Conservation (phyloP, 371 early-diverging fungal genomes). For the Batrachochytrium dendrobatidis region DNA sequence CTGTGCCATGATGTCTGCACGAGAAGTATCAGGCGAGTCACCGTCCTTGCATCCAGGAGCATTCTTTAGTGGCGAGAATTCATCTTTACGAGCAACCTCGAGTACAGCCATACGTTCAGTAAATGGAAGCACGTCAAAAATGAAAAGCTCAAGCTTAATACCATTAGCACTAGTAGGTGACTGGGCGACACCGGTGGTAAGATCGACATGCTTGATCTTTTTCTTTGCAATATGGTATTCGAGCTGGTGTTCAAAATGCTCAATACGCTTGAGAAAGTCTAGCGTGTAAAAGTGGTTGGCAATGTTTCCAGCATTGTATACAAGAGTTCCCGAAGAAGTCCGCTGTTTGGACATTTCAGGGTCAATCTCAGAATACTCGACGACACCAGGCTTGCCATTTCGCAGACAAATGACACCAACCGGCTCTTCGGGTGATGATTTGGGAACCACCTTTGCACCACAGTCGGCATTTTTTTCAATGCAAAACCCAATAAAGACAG, state of each 20-base stretch:
- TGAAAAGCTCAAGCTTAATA: constrained; percentile 95
- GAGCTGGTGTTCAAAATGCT: constrained; percentile 68
- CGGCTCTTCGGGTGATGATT: constrained; percentile 73
- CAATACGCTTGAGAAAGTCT: constrained; percentile 79
- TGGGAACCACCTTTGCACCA: constrained; percentile 90
- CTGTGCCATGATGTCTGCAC: constrained; percentile 80
- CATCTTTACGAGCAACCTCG: constrained; percentile 84
- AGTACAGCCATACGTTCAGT: constrained; percentile 80
- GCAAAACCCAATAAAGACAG: constrained; percentile 84
- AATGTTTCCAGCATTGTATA: constrained; percentile 91
- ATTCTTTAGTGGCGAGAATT: constrained; percentile 97
- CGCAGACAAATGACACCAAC: constrained; percentile 92
- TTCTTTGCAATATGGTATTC: constrained; percentile 95
- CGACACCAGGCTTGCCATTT: constrained; percentile 74
- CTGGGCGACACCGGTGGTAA: constrained; percentile 65
- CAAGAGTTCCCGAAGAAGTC: constrained; percentile 45
- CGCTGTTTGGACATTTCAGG: constrained; percentile 53
- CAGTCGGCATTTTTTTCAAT: constrained; percentile 78
- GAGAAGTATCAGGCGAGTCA: constrained; percentile 91
- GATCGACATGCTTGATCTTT: constrained; percentile 89
- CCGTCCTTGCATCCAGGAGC: constrained; percentile 74
- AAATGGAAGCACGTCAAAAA: constrained; percentile 94
- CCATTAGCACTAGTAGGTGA: constrained; percentile 79
- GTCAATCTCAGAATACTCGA: constrained; percentile 92
- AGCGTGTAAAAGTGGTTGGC: constrained; percentile 96